phyloP scores from a whole-genome alignment of 1,284 basidiomycete genomes.

The Athelia sp. region DNA sequence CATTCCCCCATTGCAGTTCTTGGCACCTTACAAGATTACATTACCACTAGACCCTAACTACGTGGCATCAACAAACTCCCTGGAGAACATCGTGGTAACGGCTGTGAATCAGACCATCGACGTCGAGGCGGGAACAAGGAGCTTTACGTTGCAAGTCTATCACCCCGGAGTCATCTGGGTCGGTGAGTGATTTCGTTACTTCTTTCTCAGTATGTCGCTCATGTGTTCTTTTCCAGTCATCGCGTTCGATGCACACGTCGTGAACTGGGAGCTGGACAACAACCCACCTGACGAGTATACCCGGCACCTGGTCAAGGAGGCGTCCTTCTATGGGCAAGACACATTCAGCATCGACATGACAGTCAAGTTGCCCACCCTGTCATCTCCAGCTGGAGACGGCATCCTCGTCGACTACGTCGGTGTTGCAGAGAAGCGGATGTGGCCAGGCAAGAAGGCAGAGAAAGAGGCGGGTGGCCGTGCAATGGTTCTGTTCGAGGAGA shows the following conservation, averaged over 20 bases:
- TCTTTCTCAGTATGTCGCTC: background rate
- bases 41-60: conserved; percentile 50
- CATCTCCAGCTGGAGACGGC: conserved; percentile 10
- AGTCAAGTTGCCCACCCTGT: conserved; percentile 43
- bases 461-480: conserved; percentile 47
- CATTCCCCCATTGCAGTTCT: conserved; percentile 45
- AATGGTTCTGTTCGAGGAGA: conserved; percentile 60
- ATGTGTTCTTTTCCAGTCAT: conserved; percentile 47
- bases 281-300: conserved; percentile 67
- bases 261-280: conserved; percentile 80
- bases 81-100: conserved; percentile 50
- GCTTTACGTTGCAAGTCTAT: conserved; percentile 65
- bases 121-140: conserved; percentile 57
- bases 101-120: conserved; percentile 62
- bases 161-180: conserved; percentile 92
- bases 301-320: conserved; percentile 92
- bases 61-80: conserved; percentile 42
- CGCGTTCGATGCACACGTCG: conserved; percentile 89
- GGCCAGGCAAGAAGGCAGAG: conserved; percentile 67
- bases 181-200: conserved; percentile 36
- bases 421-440: conserved; percentile 71
- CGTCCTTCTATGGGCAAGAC: conserved; percentile 74
- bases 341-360: conserved; percentile 71
- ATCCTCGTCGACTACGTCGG: conserved; percentile 65
- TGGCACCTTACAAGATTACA: conserved; percentile 73